Evolutionary conservation across 169 alveolate species (phyloP), one percentile per base, ranked within the genome.

Genomic region (Eimeria acervulina): DNA sequence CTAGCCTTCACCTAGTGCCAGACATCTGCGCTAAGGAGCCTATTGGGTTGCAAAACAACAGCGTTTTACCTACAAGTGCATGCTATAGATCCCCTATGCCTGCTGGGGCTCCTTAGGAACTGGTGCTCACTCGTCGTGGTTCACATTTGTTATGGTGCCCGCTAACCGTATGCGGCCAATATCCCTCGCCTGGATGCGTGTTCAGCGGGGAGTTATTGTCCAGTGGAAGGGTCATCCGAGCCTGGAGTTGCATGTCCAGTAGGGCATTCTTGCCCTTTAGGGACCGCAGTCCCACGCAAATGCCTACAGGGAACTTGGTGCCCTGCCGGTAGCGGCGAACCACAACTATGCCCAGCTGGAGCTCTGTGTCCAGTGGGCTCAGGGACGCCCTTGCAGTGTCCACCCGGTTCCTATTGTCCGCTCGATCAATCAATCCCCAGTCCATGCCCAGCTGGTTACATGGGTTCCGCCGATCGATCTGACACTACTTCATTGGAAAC

Each of bases 281-380:
- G 93, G 10, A 87, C 93, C 40, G 93, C 93, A 21, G 63, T 87
- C 42, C 93, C 93, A 55, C 93, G 93, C 21, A 68, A 59, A 40
- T 97, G 98, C 94, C 96, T 98, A 13, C 96, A 72, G 68, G 98
- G 98, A 17, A 63, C 96, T 19, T 97, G 97, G 93, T 97, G 98
- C 89, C 96, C 97, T 19, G 66, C 74, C 36, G 94, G 95, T 23
- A 83, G 97, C 28, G 51, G 74, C 87, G 63, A 31, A 5, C 84
- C 96, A 31, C 83, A 61, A n/a, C 87, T 7, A 85, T 97, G 98
- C 91, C 97, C 98, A 23, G 95, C 97, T 28, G 98, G 98, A 26
- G 90, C 96, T 19, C 40, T 92, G 61, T 96, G 97, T 51, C 96
- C 98, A n/a, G 55, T 42, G 13, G 95, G 95, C 13, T 89, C 95